phyloP scores from a whole-genome alignment of 495 filamentous ascomycete species.

The Symbiotaphrina buchneri region DNA sequence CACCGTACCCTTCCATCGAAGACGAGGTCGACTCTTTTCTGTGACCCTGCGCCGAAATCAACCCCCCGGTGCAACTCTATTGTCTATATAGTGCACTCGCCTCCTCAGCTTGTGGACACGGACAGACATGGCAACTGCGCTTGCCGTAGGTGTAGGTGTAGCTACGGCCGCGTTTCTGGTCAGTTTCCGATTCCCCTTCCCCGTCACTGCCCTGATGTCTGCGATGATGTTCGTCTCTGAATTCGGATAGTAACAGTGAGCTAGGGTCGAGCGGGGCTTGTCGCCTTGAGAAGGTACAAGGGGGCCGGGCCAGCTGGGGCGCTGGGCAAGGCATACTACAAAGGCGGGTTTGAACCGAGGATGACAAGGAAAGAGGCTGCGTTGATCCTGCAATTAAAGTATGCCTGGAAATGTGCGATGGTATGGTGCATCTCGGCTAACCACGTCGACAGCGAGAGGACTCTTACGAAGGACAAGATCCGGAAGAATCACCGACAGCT shows the following conservation, averaged over 20 bases:
- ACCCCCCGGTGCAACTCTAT: too few species aligned
- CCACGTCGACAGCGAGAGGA: constrained; percentile 49
- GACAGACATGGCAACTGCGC: constrained; percentile 45
- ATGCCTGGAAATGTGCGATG: constrained; percentile 12
- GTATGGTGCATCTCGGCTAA: background rate
- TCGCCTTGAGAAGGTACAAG: constrained; percentile 65
- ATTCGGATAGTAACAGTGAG: constrained; percentile 1
- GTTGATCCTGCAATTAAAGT: constrained; percentile 81
- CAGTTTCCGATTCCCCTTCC: constrained; percentile 10
- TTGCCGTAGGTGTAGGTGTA: constrained; percentile 62
- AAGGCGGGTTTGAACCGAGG: constrained; percentile 77
- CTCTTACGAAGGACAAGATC: constrained; percentile 71
- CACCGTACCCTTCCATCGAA: too few species aligned
- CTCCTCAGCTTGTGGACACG: too few species aligned
- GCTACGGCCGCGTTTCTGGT: constrained; percentile 60
- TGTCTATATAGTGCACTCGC: too few species aligned
- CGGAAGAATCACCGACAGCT: constrained; percentile 90
- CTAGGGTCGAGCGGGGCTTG: constrained; percentile 75
- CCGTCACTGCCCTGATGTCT: background rate
- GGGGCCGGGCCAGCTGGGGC: constrained; percentile 35
- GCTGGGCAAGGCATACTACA: constrained; percentile 84
- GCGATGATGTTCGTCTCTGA: background rate
- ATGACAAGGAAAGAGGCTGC: constrained; percentile 86
- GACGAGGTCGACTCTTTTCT: too few species aligned
- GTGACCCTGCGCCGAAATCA: too few species aligned